Percentiles rank a stretch among this genome's conserved stretches.
Evolutionary conservation across 2,329 filamentous ascomycete species (phyloP).

Genomic region (Epichloe scottii): DNA sequence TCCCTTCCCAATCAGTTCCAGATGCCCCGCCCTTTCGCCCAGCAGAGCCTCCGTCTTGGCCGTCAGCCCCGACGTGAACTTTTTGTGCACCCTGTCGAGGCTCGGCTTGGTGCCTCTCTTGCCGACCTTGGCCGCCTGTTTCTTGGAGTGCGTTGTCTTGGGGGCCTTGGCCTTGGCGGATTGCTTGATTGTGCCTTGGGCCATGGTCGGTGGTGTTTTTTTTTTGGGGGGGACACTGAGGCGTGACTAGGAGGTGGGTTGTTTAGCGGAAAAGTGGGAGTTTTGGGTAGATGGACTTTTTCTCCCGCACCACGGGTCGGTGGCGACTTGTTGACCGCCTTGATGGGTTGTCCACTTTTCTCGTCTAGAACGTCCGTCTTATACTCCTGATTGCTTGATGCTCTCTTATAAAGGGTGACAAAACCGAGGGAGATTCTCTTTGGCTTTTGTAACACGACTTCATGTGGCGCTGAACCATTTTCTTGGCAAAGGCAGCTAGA

Average conservation of each 20-base stretch:
- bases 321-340: not conserved
- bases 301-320: not conserved
- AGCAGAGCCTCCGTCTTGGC: constrained; percentile 44
- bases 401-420: no score
- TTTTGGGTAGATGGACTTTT: not conserved
- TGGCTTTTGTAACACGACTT: no score
- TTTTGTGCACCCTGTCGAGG: constrained; percentile 41
- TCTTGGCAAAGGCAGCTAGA: no score
- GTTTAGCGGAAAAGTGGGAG: no score
- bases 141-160: constrained; percentile 29
- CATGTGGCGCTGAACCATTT: no score
- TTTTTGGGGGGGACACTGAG: not conserved
- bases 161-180: constrained; percentile 26
- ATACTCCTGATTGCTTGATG: not conserved
- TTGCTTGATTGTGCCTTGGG: constrained; percentile 41
- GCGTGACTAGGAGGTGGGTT: not conserved
- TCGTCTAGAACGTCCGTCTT: not conserved
- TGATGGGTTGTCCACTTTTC: not conserved
- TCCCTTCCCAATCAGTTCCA: constrained; percentile 46
- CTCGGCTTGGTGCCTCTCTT: constrained; percentile 35
- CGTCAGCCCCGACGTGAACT: constrained; percentile 41
- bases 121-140: constrained; percentile 31
- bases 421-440: no score
- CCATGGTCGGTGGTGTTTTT: constrained; percentile 27
- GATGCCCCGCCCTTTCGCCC: constrained; percentile 45